Evolutionary conservation across 225 moss, liverwort and hornwort genomes (phyloP).

Genomic region (Sphagnum tenellum): DNA sequence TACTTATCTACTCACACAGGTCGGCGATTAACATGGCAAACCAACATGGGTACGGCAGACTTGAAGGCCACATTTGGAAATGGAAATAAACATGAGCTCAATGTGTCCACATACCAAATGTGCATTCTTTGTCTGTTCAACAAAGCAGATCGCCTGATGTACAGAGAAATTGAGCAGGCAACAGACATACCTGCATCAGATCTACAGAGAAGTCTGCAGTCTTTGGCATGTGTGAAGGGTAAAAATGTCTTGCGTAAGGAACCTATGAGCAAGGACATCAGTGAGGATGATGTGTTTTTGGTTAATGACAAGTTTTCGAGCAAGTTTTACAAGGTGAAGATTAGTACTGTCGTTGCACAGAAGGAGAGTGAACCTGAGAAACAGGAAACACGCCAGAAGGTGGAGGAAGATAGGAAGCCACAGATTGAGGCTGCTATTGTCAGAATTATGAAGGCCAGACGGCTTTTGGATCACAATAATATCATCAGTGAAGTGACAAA

Average conservation of each 20-base stretch:
- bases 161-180: conserved; percentile 56
- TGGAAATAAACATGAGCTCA: conserved; percentile 54
- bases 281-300: conserved; percentile 42
- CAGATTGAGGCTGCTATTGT: conserved; percentile 63
- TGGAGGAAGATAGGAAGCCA: conserved; percentile 58
- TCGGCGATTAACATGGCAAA: conserved; percentile 58
- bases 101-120: conserved; percentile 61
- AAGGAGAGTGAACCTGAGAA: conserved; percentile 66
- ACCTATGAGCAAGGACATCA: conserved; percentile 60
- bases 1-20: conserved; percentile 58
- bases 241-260: conserved; percentile 59
- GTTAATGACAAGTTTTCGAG: conserved; percentile 56
- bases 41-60: conserved; percentile 58
- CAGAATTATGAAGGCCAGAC: conserved; percentile 62
- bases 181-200: conserved; percentile 53
- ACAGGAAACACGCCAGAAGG: conserved; percentile 59
- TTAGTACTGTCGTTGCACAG: conserved; percentile 56
- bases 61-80: conserved; percentile 58
- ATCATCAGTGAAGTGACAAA: conserved; percentile 60
- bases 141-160: conserved; percentile 38
- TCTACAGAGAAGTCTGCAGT: conserved; percentile 46
- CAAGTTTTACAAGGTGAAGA: conserved; percentile 61
- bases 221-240: conserved; percentile 54
- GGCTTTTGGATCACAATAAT: conserved; percentile 55
- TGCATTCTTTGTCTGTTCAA: conserved; percentile 59